Base-by-base conservation (phyloP, 208 protist genomes). In the Phytomonas sp. region DNA sequence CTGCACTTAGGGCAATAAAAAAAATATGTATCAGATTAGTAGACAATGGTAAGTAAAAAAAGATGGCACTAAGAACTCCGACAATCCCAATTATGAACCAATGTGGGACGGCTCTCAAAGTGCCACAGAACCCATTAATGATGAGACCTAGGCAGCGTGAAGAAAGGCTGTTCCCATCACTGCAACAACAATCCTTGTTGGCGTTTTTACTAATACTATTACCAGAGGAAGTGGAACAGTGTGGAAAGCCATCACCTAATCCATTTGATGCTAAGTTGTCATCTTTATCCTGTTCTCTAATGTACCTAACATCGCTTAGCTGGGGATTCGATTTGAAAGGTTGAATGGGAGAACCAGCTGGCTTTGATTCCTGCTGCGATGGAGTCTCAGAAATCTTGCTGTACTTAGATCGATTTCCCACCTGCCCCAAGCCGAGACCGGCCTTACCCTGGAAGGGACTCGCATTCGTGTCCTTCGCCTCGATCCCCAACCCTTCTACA, bases 1-100 rank as follows among this genome's bases (percentile, higher is more conserved):
- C 66, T 9, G 74, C 67, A 17, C 78, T 79, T 6, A 88, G 30
- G 4, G 81, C 75, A 34, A 93, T 85, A 37, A 96, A 82, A 0
- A 83, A 51, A 62, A 96, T 83, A 29, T 93, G 90, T 33, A 85
- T 67, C 1, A 76, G 46, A 66, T 85, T 87, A 2, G 65, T 33
- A 1, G 84, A 89, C 79, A 82, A 93, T 8, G 91, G 91, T 31
- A 94, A 70, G 62, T 88, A 96, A 46, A 88, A 78, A 66, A 94
- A 83, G 26, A 89, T 20, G 11, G 77, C 84, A 15, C 77, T 83
- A 11, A 89, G 61, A 5, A 89, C 31, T 17, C 84, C 89, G 3
- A 82, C 70, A 15, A 82, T 43, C 15, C 51, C 30, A n/a, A 75
- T 56, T 20, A 23, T 56, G 23, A 56, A 56, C 32, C 61, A 37